Evolutionary conservation across 2,329 filamentous ascomycete genomes (phyloP).

Genomic region (Canariomyces notabilis): DNA sequence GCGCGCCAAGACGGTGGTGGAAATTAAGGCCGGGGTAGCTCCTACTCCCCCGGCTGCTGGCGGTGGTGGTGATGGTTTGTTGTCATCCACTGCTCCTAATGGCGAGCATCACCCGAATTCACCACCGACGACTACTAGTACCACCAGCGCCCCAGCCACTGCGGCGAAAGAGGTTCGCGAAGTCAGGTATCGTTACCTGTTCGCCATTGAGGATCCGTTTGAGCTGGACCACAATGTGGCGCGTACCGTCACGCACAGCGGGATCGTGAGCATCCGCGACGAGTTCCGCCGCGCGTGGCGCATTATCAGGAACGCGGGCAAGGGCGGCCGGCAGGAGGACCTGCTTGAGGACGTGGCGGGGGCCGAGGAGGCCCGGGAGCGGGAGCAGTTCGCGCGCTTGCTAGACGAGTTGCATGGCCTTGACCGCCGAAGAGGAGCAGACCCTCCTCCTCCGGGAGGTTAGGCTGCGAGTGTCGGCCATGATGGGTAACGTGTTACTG

Average conservation of each 20-base stretch:
- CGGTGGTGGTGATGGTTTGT: neutral
- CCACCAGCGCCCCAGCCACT: neutral
- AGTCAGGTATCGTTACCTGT: slow-evolving; percentile 73
- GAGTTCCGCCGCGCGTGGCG: slow-evolving; percentile 78
- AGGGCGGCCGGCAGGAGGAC: slow-evolving; percentile 36
- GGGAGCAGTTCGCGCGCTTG: slow-evolving; percentile 33
- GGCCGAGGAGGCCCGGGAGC: slow-evolving; percentile 32
- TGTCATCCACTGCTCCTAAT: neutral
- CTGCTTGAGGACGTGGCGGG: slow-evolving; percentile 48
- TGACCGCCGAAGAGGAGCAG: neutral
- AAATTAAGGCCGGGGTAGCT: slow-evolving; percentile 31
- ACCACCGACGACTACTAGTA: neutral
- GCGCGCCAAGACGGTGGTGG: slow-evolving; percentile 66
- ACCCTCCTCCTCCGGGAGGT: too few species aligned
- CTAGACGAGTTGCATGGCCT: slow-evolving; percentile 39
- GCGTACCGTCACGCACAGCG: slow-evolving; percentile 75
- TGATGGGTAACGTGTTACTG: neutral
- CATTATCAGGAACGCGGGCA: slow-evolving; percentile 55
- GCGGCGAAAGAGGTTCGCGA: slow-evolving; percentile 50
- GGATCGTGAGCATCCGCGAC: slow-evolving; percentile 75
- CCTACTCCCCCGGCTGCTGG: neutral
- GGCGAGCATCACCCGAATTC: neutral
- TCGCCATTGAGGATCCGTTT: slow-evolving; percentile 90
- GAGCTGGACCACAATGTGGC: slow-evolving; percentile 85
- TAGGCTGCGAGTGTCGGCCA: too few species aligned